Conservation (phyloP, 2,329 filamentous ascomycete genomes). For the Pyrenochaeta sp. region DNA sequence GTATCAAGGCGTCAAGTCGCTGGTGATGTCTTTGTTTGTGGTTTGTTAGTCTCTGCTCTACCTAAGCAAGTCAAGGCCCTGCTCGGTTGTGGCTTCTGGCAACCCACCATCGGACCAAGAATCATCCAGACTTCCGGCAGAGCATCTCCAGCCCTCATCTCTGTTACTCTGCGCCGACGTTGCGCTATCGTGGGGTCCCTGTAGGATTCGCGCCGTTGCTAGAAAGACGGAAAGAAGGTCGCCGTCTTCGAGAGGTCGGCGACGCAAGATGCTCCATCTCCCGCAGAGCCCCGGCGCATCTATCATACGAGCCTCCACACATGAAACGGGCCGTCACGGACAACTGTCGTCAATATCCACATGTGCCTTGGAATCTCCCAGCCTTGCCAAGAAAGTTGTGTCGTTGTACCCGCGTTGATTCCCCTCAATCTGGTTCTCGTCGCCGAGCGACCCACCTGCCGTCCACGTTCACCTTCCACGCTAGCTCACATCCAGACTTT, state of each 20-base stretch:
- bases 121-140: background rate
- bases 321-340: slow-evolving; percentile 6
- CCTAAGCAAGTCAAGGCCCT: background rate
- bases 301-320: slow-evolving; percentile 11
- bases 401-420: slow-evolving; percentile 5
- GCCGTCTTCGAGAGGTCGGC: slow-evolving; percentile 7
- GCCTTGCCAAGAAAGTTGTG: slow-evolving; percentile 3
- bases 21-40: background rate
- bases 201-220: background rate
- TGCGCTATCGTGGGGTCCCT: background rate
- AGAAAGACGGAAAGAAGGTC: background rate
- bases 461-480: slow-evolving; percentile 17
- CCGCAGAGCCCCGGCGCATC: slow-evolving; percentile 2
- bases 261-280: background rate
- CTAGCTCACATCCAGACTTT: slow-evolving; percentile 18
- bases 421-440: slow-evolving; percentile 5
- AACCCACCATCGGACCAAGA: background rate
- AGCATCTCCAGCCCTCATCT: background rate
- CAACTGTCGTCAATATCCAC: background rate
- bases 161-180: background rate
- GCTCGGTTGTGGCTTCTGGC: background rate
- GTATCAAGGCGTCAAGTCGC: background rate
- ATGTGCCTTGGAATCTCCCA: background rate
- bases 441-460: slow-evolving; percentile 19
- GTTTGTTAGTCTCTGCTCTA: background rate